Base-by-base conservation (phyloP, 306 rosid genomes). In the Cicer chorassanicum region DNA sequence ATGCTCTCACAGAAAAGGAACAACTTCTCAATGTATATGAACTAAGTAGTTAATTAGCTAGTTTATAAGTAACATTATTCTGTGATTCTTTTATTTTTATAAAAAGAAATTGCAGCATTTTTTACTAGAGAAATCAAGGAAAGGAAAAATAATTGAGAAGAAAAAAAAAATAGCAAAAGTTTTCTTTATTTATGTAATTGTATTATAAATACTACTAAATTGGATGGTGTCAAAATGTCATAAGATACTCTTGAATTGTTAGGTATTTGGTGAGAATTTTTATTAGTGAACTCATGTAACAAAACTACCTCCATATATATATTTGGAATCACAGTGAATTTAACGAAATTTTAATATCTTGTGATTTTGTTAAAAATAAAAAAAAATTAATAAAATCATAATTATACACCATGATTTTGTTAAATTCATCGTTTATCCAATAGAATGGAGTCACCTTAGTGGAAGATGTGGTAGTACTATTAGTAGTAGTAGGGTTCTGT, bases 21-120 rank as follows among this genome's bases (percentile, higher is more conserved):
- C 93, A 88, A 62, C 82, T 85, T 60, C 89, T 88, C 77, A 83
- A 88, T 64, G 90, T 77, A 38, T 77, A 38, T 74, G 71, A 63
- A 59, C 18, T 36, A 54, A 13, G 62, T 80, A 82, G 76, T 68
- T 81, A 10, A 29, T 29, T 41, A 55, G 18, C 16, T 61, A 64
- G 13, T 24, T 78, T 61, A 38, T 34, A 14, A 40, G 3, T 34
- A 36, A 70, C 11, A 67, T 67, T 53, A 68, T 62, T 18, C 65
- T 54, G 72, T 78, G 82, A 79, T 82, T 85, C 82, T 75, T 75
- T 75, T 63, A 65, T 51, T 72, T 66, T 65, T 72, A n/a, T 16
- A 13, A 70, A 73, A 65, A 60, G 81, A 77, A 74, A 44, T 75
- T 75, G 84, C 79, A 81, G 59, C 39, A 2, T 62, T 73, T 44